phyloP scores from a whole-genome alignment of 805 yeast genomes.

The Kodamaea laetipori region DNA sequence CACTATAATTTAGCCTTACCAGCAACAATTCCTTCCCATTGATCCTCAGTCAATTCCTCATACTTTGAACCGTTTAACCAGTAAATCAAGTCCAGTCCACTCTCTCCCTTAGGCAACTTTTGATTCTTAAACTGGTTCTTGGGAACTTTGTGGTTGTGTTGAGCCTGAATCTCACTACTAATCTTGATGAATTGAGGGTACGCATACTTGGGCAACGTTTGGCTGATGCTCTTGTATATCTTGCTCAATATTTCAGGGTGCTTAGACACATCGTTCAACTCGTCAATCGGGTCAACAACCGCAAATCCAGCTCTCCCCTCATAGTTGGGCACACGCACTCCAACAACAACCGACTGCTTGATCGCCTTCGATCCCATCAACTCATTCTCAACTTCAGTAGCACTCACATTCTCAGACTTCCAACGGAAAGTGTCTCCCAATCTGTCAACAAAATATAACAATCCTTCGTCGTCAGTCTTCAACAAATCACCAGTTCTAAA shows the following conservation, averaged over 20 bases:
- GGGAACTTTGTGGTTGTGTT: constrained; percentile 82
- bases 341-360: constrained; percentile 81
- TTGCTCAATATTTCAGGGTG: constrained; percentile 37
- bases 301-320: constrained; percentile 97
- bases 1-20: constrained; percentile 42
- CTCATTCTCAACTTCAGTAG: constrained; percentile 88
- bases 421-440: constrained; percentile 95
- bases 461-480: constrained; percentile 63
- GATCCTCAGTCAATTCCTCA: constrained; percentile 53
- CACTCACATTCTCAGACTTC: constrained; percentile 94
- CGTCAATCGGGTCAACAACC: constrained; percentile 57
- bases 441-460: constrained; percentile 84
- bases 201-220: constrained; percentile 77
- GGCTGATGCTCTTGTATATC: constrained; percentile 29
- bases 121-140: constrained; percentile 71
- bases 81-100: constrained; percentile 61
- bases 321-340: constrained; percentile 78
- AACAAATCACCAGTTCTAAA: constrained; percentile 86
- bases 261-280: constrained; percentile 26
- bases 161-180: constrained; percentile 56
- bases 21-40: constrained; percentile 51
- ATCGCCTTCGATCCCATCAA: constrained; percentile 50
- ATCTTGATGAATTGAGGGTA: constrained; percentile 81
- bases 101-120: constrained; percentile 64
- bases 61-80: constrained; percentile 67